Conservation (phyloP, 2,329 filamentous ascomycete species). For the Eurotiales sp. region DNA sequence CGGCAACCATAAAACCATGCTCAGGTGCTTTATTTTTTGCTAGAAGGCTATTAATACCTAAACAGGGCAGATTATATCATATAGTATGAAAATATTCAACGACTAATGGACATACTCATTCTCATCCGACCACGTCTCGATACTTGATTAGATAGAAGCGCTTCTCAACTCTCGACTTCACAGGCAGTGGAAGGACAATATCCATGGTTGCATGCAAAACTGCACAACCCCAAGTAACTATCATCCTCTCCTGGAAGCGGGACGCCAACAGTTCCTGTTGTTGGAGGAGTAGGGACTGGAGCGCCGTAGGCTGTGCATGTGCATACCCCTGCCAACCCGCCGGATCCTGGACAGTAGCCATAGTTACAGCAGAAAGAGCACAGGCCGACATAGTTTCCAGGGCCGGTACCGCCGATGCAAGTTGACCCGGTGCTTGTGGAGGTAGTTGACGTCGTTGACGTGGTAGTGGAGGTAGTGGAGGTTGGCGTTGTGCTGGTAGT, state of each 20-base stretch:
- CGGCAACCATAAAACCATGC: no score
- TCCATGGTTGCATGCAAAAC: slow-evolving; percentile 45
- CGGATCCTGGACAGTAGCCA: slow-evolving; percentile 25
- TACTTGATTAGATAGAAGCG: no score
- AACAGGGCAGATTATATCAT: no score
- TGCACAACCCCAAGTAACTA: slow-evolving; percentile 45
- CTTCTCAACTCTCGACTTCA: background rate
- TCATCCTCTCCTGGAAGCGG: slow-evolving; percentile 25
- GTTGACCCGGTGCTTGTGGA: background rate
- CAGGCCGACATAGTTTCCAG: slow-evolving; percentile 27
- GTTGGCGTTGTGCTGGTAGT: no score
- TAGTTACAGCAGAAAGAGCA: slow-evolving; percentile 29
- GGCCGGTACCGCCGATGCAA: slow-evolving; percentile 27
- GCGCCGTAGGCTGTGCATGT: slow-evolving; percentile 26
- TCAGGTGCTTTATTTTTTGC: no score
- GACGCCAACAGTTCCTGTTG: slow-evolving; percentile 19
- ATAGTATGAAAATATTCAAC: no score
- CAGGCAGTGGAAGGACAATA: slow-evolving; percentile 40
- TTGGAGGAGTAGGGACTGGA: slow-evolving; percentile 22
- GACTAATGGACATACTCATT: no score
- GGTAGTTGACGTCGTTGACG: slow-evolving; percentile 5
- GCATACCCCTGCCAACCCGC: slow-evolving; percentile 21
- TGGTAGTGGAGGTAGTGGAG: background rate
- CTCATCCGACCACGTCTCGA: no score
- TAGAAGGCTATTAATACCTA: no score